Conservation (phyloP, 1,139 yeast species). For the Hyphopichia burtonii region DNA sequence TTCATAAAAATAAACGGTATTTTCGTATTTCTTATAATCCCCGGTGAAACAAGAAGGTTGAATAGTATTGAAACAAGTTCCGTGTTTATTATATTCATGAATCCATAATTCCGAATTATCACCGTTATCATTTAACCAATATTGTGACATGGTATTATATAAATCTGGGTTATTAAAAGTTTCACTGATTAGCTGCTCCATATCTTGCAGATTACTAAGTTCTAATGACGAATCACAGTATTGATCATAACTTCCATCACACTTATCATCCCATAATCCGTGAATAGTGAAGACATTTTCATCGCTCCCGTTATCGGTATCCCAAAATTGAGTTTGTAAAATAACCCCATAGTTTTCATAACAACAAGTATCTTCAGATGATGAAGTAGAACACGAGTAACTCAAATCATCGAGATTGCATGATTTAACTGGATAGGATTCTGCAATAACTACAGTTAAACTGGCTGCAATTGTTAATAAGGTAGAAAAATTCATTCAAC, state of each 20-base stretch:
- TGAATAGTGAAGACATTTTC: constrained; percentile 35
- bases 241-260: constrained; percentile 35
- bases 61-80: constrained; percentile 45
- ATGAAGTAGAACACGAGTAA: constrained; percentile 28
- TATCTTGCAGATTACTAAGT: constrained; percentile 22
- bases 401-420: constrained; percentile 8
- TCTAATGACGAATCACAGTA: constrained; percentile 33
- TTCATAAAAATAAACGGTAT: constrained; percentile 33
- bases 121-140: constrained; percentile 37
- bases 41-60: constrained; percentile 36
- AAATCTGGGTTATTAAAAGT: constrained; percentile 28
- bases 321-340: constrained; percentile 44
- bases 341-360: constrained; percentile 35
- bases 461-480: background rate
- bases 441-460: background rate
- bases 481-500: background rate
- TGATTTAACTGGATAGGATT: constrained; percentile 4
- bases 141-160: constrained; percentile 29
- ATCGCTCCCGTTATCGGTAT: constrained; percentile 20
- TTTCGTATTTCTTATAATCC: constrained; percentile 27
- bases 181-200: constrained; percentile 28
- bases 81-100: constrained; percentile 47
- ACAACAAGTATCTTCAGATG: constrained; percentile 29
- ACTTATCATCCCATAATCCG: constrained; percentile 42
- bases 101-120: constrained; percentile 41